phyloP scores from a whole-genome alignment of 441 rosid species.

The Heliophila coronopifolia region DNA sequence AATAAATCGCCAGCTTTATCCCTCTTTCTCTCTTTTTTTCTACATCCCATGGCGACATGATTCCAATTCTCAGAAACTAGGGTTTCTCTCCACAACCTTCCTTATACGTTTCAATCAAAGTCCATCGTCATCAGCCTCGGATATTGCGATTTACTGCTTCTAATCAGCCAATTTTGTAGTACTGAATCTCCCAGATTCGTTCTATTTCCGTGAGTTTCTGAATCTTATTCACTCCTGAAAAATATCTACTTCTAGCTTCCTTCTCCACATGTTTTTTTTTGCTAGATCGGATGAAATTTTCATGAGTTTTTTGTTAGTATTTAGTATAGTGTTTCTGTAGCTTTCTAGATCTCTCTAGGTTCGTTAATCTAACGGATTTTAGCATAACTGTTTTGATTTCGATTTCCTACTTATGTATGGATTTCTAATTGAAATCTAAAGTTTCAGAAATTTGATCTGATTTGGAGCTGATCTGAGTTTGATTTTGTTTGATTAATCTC shows the following conservation, averaged over 20 bases:
- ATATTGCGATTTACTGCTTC: no score
- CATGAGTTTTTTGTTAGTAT: background rate
- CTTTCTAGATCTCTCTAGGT: conserved; percentile 15
- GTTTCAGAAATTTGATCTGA: conserved; percentile 4
- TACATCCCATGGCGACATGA: conserved; percentile 15
- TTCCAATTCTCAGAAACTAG: conserved; percentile 22
- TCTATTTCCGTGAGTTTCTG: conserved; percentile 17
- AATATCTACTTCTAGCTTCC: conserved; percentile 2
- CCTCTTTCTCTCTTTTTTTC: background rate
- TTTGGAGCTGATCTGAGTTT: no score
- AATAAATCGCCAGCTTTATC: conserved; percentile 15
- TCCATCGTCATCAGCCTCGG: conserved; percentile 3
- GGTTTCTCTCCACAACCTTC: conserved; percentile 2
- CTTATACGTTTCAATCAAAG: conserved; percentile 16
- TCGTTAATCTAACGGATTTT: background rate
- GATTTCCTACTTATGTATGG: conserved; percentile 9
- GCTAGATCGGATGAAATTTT: conserved; percentile 9
- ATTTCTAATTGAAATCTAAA: background rate
- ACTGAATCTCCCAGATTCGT: conserved; percentile 22
- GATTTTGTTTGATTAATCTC: no score
- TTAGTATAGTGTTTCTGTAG: conserved; percentile 2
- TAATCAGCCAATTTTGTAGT: conserved; percentile 13
- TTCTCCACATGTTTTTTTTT: background rate
- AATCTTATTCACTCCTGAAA: conserved; percentile 10
- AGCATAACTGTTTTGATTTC: conserved; percentile 13